Base-by-base conservation (phyloP, 2,329 filamentous ascomycete species). In the Cryoendolithus antarcticus region DNA sequence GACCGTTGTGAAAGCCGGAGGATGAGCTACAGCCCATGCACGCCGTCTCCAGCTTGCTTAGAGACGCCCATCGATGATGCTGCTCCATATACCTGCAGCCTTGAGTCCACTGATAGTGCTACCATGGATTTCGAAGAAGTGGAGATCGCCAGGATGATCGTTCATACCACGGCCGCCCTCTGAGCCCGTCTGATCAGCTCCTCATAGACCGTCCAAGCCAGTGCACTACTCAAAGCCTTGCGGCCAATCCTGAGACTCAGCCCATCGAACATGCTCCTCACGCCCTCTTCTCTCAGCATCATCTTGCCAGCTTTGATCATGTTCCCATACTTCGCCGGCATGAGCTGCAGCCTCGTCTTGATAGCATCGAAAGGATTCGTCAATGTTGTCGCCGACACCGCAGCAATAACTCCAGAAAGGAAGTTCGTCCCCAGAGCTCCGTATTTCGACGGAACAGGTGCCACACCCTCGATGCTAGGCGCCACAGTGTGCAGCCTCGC, bases 351-450 rank as follows among this genome's bases (percentile, higher is more conserved):
- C 36, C 91, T 70, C 13, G 91, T 98, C 67, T 98, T 98, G 60
- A 96, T 79, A 1, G 86, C 86, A 62, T 98, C 91, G 54, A 96
- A 96, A 0, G 91, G 91, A 59, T 98, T 98, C 6, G 91, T 95
- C 30, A 96, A 71, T 3, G 81, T 80, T 1, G 88, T 95, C 40
- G 86, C 93, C 24, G 83, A 65, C 1, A 80, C 81, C 1, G 86
- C 89, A 3, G 89, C 86, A 3, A 88, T 55, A 3, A 85, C 77
- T 9, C 84, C 89, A 0, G 85, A 89, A 9, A 74, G 66, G 54
- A 95, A 95, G 60, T 98, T 94, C 52, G 95, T 82, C 1, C 74
- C 74, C 1, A 77, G 75, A 0, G 74, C 76, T 30, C 67, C 59
- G 10, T 46, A 44, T 30, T 48, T 44, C 2, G 48, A 51, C 4